These are phyloP conservation scores for Periconia macrospinosa DNA, from an alignment of 2,329 filamentous ascomycete species.

Conservation along the genomic window DNA sequence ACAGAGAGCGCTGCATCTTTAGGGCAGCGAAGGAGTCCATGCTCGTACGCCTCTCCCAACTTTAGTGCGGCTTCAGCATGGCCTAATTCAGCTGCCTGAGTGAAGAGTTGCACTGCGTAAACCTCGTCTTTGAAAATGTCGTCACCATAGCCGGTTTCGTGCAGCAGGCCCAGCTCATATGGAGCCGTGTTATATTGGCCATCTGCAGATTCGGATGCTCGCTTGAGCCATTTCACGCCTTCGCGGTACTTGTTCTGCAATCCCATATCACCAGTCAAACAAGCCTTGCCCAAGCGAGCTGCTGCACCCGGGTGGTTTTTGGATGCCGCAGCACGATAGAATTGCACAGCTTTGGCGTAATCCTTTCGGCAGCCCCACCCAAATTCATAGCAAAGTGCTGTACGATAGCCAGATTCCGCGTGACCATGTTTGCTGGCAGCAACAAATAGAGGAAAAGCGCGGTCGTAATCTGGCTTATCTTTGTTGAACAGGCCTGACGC, in stretches of 20 bases:
- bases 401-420: slow-evolving; percentile 91
- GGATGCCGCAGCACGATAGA: slow-evolving; percentile 83
- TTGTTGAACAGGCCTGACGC: slow-evolving; percentile 95
- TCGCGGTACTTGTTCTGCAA: slow-evolving; percentile 81
- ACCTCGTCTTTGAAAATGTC: slow-evolving; percentile 89
- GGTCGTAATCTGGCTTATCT: slow-evolving; percentile 86
- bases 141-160: slow-evolving; percentile 90
- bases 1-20: slow-evolving; percentile 90
- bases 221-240: slow-evolving; percentile 94
- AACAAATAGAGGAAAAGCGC: slow-evolving; percentile 89
- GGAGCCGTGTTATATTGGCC: slow-evolving; percentile 89
- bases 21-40: slow-evolving; percentile 83
- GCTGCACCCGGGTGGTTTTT: slow-evolving; percentile 96
- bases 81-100: slow-evolving; percentile 88
- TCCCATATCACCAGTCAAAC: slow-evolving; percentile 85
- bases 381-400: slow-evolving; percentile 95
- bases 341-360: slow-evolving; percentile 88
- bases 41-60: slow-evolving; percentile 96
- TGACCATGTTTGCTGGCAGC: slow-evolving; percentile 96
- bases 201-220: slow-evolving; percentile 87
- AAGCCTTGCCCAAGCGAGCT: slow-evolving; percentile 87
- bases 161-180: slow-evolving; percentile 84
- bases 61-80: slow-evolving; percentile 84
- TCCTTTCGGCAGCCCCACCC: slow-evolving; percentile 95
- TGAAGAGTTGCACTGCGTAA: slow-evolving; percentile 92